A percentile compares a stretch with the other conserved stretches of the same genome.
Evolutionary conservation across 768 basidiomycete species (phyloP).

Genomic region (Tulasnella sp.): DNA sequence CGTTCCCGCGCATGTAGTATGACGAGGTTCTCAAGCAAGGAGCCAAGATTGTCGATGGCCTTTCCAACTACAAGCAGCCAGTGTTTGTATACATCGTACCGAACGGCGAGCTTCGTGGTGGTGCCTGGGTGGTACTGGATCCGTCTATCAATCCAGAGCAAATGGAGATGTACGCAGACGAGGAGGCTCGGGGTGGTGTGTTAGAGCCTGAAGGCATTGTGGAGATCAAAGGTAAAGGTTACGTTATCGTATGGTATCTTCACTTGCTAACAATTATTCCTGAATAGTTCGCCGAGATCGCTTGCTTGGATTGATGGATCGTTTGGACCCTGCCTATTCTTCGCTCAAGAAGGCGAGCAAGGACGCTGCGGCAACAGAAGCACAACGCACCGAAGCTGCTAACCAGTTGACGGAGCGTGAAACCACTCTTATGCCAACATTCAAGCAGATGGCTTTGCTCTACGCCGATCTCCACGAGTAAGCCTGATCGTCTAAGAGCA

Average conservation of each 20-base stretch:
- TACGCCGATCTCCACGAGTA: constrained; percentile 97
- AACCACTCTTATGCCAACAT: constrained; percentile 71
- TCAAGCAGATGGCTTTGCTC: constrained; percentile 85
- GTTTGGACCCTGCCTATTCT: constrained; percentile 77
- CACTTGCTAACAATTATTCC: neutral
- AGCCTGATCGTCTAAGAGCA: constrained; percentile 26
- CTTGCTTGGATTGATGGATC: constrained; percentile 81
- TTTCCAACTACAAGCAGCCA: constrained; percentile 93
- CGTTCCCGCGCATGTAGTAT: constrained; percentile 33
- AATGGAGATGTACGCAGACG: constrained; percentile 99
- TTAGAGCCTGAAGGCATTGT: constrained; percentile 91
- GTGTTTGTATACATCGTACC: constrained; percentile 98
- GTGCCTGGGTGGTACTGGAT: constrained; percentile 98
- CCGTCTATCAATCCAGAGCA: constrained; percentile 93
- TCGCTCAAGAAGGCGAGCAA: constrained; percentile 70
- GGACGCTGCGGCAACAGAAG: constrained; percentile 57
- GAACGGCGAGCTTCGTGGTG: constrained; percentile 96
- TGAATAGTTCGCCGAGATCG: constrained; percentile 76
- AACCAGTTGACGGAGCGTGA: constrained; percentile 67
- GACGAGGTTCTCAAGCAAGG: constrained; percentile 96
- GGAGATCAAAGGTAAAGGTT: constrained; percentile 64
- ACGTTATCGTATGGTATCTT: neutral
- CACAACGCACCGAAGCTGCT: constrained; percentile 62
- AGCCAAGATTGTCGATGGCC: constrained; percentile 95
- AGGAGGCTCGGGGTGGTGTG: constrained; percentile 91